phyloP scores from a whole-genome alignment of 495 filamentous ascomycete genomes.

The Neurospora sp. region DNA sequence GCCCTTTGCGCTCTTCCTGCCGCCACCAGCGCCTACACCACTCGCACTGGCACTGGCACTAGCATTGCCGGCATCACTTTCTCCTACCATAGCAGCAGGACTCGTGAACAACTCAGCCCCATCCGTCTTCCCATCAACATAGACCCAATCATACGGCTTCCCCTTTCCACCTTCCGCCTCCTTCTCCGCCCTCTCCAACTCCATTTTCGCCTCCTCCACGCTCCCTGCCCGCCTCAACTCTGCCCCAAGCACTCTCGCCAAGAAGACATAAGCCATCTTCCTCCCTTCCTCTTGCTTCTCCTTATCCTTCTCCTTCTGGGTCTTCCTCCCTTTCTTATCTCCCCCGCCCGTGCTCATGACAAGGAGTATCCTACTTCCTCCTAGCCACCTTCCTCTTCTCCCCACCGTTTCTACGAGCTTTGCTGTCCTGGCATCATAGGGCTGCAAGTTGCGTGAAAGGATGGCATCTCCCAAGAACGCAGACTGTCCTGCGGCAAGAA shows the following conservation, averaged over 20 bases:
- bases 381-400: constrained; percentile 50
- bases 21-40: not conserved
- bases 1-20: not conserved
- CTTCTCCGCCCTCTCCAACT: constrained; percentile 40
- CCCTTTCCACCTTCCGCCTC: constrained; percentile 12
- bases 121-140: constrained; percentile 49
- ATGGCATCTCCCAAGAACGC: constrained; percentile 65
- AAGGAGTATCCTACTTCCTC: constrained; percentile 59
- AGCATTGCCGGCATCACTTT: not conserved
- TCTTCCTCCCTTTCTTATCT: not conserved
- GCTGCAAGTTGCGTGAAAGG: constrained; percentile 56
- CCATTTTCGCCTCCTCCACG: constrained; percentile 49
- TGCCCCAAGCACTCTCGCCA: constrained; percentile 71
- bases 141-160: constrained; percentile 66
- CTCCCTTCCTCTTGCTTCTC: constrained; percentile 51
- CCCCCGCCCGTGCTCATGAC: constrained; percentile 39
- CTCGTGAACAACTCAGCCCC: constrained; percentile 17
- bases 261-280: constrained; percentile 49
- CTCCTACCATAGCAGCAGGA: not conserved
- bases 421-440: constrained; percentile 47
- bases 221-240: constrained; percentile 53
- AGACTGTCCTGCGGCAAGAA: constrained; percentile 79
- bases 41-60: not conserved
- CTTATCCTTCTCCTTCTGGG: not conserved
- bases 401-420: constrained; percentile 46